Evolutionary conservation across 129 eudicot species (phyloP).

Genomic region (Pittosporum tobira): DNA sequence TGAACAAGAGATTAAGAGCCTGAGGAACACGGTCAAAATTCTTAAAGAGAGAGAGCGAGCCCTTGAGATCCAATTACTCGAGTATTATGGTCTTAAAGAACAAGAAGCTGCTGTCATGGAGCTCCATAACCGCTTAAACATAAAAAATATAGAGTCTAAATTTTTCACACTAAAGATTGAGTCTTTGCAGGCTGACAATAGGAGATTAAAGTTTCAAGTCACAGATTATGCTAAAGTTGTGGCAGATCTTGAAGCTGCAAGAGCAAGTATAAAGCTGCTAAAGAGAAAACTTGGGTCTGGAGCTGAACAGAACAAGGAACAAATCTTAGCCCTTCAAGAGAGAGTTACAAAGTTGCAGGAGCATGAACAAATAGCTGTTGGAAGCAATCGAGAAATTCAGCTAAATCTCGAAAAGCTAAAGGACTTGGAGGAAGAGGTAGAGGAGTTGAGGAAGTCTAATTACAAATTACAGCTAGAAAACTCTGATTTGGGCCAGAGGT

Average conservation of each 20-base stretch:
- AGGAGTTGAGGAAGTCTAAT: conserved; percentile 52
- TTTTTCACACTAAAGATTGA: conserved; percentile 50
- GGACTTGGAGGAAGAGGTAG: conserved; percentile 51
- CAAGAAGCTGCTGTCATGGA: conserved; percentile 76
- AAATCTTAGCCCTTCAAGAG: conserved; percentile 40
- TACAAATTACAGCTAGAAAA: conserved; percentile 39
- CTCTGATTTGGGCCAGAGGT: conserved; percentile 47
- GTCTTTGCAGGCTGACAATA: conserved; percentile 61
- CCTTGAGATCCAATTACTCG: conserved; percentile 70
- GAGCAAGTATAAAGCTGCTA: conserved; percentile 48
- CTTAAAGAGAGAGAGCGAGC: conserved; percentile 62
- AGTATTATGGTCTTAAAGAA: conserved; percentile 80
- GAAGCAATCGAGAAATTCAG: conserved; percentile 19
- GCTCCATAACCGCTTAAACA: conserved; percentile 66
- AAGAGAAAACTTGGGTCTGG: conserved; percentile 51
- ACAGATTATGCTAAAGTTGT: conserved; percentile 49
- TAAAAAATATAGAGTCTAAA: conserved; percentile 63
- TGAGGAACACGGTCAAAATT: conserved; percentile 38
- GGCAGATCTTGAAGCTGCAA: conserved; percentile 67
- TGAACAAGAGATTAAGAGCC: conserved; percentile 53
- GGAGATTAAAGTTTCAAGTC: conserved; percentile 46
- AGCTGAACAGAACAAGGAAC: conserved; percentile 46
- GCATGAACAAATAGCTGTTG: conserved; percentile 29
- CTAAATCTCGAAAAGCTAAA: conserved; percentile 28
- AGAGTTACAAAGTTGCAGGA: conserved; percentile 46